These are phyloP conservation scores for Nicotiana undulata DNA, from an alignment of 257 asterid species.

Conservation along the genomic window DNA sequence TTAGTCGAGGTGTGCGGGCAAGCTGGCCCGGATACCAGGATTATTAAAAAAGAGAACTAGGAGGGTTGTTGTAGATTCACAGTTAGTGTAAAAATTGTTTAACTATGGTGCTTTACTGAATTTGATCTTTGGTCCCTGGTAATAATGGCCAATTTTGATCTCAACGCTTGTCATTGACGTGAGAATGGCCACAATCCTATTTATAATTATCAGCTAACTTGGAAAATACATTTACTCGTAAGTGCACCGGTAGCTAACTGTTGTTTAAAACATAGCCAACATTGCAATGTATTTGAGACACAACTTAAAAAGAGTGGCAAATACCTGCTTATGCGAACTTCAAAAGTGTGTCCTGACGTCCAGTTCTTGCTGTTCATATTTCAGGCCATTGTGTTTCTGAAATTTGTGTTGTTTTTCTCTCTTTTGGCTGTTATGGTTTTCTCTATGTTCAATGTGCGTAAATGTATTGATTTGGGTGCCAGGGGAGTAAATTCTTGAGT, in stretches of 20 bases:
- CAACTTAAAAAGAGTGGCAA: too few species aligned
- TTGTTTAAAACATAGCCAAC: too few species aligned
- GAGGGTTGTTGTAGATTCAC: background rate
- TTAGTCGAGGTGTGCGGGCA: too few species aligned
- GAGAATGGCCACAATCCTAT: background rate
- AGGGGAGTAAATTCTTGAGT: background rate
- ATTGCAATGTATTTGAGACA: too few species aligned
- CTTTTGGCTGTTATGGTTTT: background rate
- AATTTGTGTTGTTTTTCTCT: background rate
- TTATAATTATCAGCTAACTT: too few species aligned
- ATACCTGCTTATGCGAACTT: too few species aligned
- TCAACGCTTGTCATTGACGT: background rate
- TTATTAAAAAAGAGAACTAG: too few species aligned
- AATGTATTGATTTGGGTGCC: background rate
- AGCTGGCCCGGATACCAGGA: too few species aligned
- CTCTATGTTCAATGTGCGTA: background rate
- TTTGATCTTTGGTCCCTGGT: background rate
- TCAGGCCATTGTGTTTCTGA: background rate
- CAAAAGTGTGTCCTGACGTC: too few species aligned
- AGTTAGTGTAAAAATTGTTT: background rate
- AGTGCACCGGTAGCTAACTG: too few species aligned
- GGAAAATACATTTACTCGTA: too few species aligned
- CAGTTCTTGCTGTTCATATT: too few species aligned
- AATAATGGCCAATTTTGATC: background rate
- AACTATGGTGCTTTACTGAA: background rate